Evolutionary conservation across 345 rosid genomes (phyloP), one percentile per base, ranked within the genome.

Genomic region (Rubroshorea leprosula): DNA sequence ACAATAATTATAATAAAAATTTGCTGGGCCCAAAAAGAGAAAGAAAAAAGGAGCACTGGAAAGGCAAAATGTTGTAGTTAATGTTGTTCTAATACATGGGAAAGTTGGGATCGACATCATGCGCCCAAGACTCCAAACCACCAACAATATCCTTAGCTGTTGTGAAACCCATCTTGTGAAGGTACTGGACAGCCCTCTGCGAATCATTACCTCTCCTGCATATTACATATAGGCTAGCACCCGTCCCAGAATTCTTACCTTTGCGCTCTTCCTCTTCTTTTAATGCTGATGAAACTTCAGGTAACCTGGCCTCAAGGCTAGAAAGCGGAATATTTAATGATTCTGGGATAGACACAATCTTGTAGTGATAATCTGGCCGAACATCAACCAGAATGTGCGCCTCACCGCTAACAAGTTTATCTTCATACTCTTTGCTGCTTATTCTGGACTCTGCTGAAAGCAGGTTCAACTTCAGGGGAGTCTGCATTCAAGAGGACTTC

Each of bases 191-290:
- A 14, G 97, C 98, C 62, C 88, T 85, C 73, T 92, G 98, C 29
- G 97, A 92, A 70, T 89, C 91, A 11, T 92, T 92, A 56, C 98
- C 97, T 23, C 97, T 87, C 73, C 97, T 83, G 54, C 98, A 92
- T 12, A 80, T 72, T 21, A 86, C 84, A 18, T 80, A 92, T 5
- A 92, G 46, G 62, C 64, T 69, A 13, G 72, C 78, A 67, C 71
- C 62, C 10, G 69, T 54, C 44, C 61, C 71, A 8, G 69, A 44
- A 39, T 62, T 67, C 9, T 6, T 49, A 10, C 62, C 61, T 15
- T 58, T 61, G 5, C 24, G 72, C 31, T 57, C 69, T 61, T 70
- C 79, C 69, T 71, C 67, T 67, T 74, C 78, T 64, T 81, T 70
- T 54, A 93, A 54, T 51, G 86, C 95, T 1, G 68, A 74, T 20